phyloP scores from a whole-genome alignment of 2,329 filamentous ascomycete genomes.

The Pochonia chlamydosporia region DNA sequence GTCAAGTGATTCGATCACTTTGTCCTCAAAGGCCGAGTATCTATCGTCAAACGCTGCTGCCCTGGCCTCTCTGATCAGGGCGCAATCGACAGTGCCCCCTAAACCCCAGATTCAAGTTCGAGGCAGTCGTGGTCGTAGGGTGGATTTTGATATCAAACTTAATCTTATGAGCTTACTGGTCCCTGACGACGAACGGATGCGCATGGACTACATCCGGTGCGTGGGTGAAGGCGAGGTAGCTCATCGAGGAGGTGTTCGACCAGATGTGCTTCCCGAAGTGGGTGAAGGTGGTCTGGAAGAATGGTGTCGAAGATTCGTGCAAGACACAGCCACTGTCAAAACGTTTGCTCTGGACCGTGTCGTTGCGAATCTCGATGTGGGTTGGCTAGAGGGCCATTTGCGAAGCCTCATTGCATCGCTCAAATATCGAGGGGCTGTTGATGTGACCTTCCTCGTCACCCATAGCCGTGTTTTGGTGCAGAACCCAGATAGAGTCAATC shows the following conservation, averaged over 20 bases:
- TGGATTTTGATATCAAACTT: constrained; percentile 48
- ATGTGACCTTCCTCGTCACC: constrained; percentile 43
- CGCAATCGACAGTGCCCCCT: constrained; percentile 46
- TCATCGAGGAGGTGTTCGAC: constrained; percentile 39
- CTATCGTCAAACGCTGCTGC: constrained; percentile 40
- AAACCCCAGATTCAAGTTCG: constrained; percentile 47
- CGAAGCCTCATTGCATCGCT: constrained; percentile 44
- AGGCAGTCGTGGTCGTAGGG: constrained; percentile 35
- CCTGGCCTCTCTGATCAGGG: constrained; percentile 39
- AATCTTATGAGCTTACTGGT: constrained; percentile 50
- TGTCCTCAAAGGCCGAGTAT: constrained; percentile 42
- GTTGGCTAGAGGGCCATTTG: constrained; percentile 49
- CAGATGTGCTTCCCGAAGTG: constrained; percentile 36
- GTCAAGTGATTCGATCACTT: constrained; percentile 40
- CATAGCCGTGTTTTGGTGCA: constrained; percentile 44
- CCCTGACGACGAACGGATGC: constrained; percentile 35
- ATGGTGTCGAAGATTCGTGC: constrained; percentile 43
- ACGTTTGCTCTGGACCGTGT: constrained; percentile 45
- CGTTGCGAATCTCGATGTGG: constrained; percentile 49
- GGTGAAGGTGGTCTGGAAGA: constrained; percentile 38
- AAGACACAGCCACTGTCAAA: constrained; percentile 39
- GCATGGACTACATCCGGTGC: constrained; percentile 49
- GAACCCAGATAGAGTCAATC: constrained; percentile 46
- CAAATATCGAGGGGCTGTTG: constrained; percentile 44
- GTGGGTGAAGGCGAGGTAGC: constrained; percentile 44